phyloP scores from a whole-genome alignment of 2,329 filamentous ascomycete genomes.

The Emergomyces orientalis region DNA sequence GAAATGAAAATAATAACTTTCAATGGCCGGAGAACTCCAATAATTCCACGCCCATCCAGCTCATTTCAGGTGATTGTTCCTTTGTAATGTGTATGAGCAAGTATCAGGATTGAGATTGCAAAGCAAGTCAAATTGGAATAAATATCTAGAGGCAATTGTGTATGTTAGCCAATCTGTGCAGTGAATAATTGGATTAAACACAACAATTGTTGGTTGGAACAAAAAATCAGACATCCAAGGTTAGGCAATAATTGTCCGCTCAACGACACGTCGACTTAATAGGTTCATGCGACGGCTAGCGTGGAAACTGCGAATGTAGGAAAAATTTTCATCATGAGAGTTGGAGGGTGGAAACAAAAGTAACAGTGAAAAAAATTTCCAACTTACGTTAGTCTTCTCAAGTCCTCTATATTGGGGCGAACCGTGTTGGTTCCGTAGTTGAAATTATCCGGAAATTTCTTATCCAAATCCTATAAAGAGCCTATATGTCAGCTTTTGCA shows the following conservation, averaged over 20 bases:
- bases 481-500: not conserved
- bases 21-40: not conserved
- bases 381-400: constrained; percentile 20
- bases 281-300: constrained; percentile 45
- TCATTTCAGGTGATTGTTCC: not conserved
- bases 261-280: constrained; percentile 39
- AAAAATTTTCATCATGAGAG: constrained; percentile 45
- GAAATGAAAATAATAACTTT: not conserved
- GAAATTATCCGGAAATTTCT: not conserved
- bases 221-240: constrained; percentile 45
- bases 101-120: not conserved
- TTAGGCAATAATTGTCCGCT: constrained; percentile 36
- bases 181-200: not conserved
- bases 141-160: not conserved
- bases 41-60: not conserved
- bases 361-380: constrained; percentile 1
- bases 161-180: not conserved
- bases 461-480: not conserved
- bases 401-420: not conserved
- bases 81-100: not conserved
- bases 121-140: not conserved
- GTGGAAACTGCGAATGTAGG: constrained; percentile 57
- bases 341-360: constrained; percentile 7
- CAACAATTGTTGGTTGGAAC: not conserved
- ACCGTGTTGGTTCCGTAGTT: not conserved